Conservation (phyloP, 1,139 yeast species). For the Lodderomyces parapsilosis region DNA sequence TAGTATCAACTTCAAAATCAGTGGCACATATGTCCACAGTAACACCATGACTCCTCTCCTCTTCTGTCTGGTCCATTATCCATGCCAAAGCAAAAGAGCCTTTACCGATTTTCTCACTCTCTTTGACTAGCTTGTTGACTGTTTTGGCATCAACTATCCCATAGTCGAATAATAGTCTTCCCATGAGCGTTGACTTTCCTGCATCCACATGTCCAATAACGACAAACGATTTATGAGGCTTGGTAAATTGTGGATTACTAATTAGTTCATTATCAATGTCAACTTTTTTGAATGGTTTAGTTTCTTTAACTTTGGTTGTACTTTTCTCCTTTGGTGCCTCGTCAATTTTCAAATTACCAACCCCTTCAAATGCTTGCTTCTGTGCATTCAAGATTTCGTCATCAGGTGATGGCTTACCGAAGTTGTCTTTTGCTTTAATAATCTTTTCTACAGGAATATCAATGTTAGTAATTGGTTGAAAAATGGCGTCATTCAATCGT, state of each 20-base stretch:
- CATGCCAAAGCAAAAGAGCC: conserved; percentile 95
- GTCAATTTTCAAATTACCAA: conserved; percentile 27
- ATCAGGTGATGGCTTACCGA: conserved; percentile 79
- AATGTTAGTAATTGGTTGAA: conserved; percentile 46
- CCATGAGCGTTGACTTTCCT: conserved; percentile 94
- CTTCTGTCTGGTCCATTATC: conserved; percentile 94
- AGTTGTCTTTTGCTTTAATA: conserved; percentile 53
- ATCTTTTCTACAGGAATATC: conserved; percentile 33
- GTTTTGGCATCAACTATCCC: conserved; percentile 80
- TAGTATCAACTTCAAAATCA: conserved; percentile 64
- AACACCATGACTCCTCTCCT: conserved; percentile 88
- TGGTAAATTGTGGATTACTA: conserved; percentile 33
- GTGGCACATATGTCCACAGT: conserved; percentile 92
- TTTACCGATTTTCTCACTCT: conserved; percentile 81
- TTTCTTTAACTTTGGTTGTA: conserved; percentile 18
- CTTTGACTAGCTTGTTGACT: conserved; percentile 73
- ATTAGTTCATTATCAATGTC: conserved; percentile 41
- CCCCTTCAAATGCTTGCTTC: conserved; percentile 45
- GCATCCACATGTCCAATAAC: conserved; percentile 98
- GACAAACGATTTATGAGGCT: conserved; percentile 75
- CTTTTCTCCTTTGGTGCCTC: conserved; percentile 3
- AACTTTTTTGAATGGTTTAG: conserved; percentile 42
- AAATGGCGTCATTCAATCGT: conserved; percentile 21
- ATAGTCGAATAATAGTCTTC: conserved; percentile 76
- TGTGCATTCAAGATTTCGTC: conserved; percentile 69